phyloP scores from a whole-genome alignment of 2,329 filamentous ascomycete genomes.

The Thermomyces lanuginosus region DNA sequence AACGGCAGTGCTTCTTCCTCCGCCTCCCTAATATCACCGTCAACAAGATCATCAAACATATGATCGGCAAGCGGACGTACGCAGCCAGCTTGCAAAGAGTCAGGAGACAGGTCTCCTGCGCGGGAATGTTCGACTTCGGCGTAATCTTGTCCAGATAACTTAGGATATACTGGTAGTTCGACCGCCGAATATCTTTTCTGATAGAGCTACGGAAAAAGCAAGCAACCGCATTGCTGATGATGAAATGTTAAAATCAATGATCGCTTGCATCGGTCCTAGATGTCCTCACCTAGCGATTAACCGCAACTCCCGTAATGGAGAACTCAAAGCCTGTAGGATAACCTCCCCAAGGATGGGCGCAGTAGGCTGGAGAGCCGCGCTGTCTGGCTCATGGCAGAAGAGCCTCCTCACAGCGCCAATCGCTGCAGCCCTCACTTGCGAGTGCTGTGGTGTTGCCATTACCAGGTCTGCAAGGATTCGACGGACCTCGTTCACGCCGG shows the following conservation, averaged over 20 bases:
- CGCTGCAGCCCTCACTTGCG: conserved; percentile 49
- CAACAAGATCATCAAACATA: conserved; percentile 1
- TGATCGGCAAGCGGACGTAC: conserved; percentile 26
- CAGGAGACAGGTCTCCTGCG: conserved; percentile 72
- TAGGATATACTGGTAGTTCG: conserved; percentile 55
- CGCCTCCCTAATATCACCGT: conserved; percentile 37
- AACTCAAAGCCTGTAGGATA: conserved; percentile 65
- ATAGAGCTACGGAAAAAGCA: conserved; percentile 44
- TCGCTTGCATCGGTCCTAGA: too few relatives aligned
- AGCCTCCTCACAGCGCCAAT: conserved; percentile 57
- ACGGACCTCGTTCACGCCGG: conserved; percentile 20
- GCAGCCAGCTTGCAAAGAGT: conserved; percentile 72
- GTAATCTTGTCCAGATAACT: conserved; percentile 57
- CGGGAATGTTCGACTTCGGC: conserved; percentile 46
- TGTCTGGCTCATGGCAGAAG: conserved; percentile 47
- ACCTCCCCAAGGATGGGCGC: conserved; percentile 56
- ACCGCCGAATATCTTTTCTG: conserved; percentile 33
- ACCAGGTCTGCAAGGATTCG: conserved; percentile 29
- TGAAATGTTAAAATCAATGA: conserved; percentile 7
- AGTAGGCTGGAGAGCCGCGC: conserved; percentile 48
- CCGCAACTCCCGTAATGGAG: conserved; percentile 70
- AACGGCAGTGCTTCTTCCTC: conserved; percentile 74
- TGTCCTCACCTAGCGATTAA: conserved; percentile 51
- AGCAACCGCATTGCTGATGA: conserved; percentile 42
- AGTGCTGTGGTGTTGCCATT: conserved; percentile 31